These are phyloP conservation scores for Ophiobolus disseminans DNA, from an alignment of 2,329 filamentous ascomycete genomes.

Conservation along the genomic window DNA sequence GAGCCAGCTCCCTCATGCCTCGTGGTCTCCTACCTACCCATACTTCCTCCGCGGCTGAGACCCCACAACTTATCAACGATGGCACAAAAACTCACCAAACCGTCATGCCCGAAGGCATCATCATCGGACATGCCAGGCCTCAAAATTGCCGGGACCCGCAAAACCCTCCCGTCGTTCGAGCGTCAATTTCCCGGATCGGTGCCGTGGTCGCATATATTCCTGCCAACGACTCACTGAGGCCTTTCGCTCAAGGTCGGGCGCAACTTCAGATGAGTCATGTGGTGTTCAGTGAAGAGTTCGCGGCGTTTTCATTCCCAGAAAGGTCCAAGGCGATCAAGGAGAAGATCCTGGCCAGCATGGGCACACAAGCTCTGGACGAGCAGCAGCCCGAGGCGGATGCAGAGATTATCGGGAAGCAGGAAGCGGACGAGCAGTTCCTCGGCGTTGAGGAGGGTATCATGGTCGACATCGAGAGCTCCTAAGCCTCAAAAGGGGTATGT, in stretches of 20 bases:
- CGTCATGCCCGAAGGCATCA: not conserved
- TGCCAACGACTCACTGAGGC: not conserved
- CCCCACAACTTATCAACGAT: not conserved
- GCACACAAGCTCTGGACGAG: no score
- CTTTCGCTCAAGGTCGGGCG: not conserved
- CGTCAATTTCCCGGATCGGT: not conserved
- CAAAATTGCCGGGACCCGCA: not conserved
- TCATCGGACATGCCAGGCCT: not conserved
- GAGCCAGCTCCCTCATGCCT: not conserved
- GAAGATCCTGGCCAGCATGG: not conserved
- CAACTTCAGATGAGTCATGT: not conserved
- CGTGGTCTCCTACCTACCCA: not conserved
- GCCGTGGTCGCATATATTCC: not conserved
- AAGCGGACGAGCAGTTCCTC: not conserved
- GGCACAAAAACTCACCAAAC: not conserved
- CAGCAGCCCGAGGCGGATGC: no score
- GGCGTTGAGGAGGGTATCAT: not conserved
- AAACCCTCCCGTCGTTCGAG: not conserved
- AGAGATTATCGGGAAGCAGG: not conserved
- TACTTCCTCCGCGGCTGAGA: no score
- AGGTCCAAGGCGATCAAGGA: not conserved
- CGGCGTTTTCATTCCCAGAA: not conserved
- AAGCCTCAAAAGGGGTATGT: no score
- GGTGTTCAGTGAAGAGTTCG: not conserved
- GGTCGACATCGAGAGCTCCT: not conserved